Evolutionary conservation across 1,284 basidiomycete genomes (phyloP).

Genomic region (Cryptococcus maquisensis): DNA sequence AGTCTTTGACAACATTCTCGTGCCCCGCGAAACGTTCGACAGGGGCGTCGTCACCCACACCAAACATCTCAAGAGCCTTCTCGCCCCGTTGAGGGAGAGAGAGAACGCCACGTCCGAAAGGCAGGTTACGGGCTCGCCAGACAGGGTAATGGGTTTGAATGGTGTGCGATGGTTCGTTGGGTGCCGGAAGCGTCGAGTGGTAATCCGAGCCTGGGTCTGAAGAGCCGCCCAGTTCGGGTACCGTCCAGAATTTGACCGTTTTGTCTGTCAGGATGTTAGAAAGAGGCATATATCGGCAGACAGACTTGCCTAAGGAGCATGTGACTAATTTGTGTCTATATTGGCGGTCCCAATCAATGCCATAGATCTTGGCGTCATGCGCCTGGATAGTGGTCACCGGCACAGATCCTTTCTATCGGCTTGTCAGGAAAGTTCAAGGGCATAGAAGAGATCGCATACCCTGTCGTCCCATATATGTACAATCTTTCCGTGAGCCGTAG

Average conservation of each 20-base stretch:
- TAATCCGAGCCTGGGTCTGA: slow-evolving; percentile 17
- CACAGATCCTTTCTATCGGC: slow-evolving; percentile 73
- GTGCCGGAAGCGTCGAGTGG: slow-evolving; percentile 22
- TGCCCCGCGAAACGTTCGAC: slow-evolving; percentile 83
- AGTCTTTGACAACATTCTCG: slow-evolving; percentile 92
- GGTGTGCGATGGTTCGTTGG: slow-evolving; percentile 54
- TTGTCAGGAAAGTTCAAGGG: background rate
- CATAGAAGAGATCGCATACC: slow-evolving; percentile 3
- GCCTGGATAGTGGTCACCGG: slow-evolving; percentile 72
- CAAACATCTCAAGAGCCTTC: slow-evolving; percentile 80
- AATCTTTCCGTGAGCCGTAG: slow-evolving; percentile 77
- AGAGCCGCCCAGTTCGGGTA: slow-evolving; percentile 28
- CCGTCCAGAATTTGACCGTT: slow-evolving; percentile 81
- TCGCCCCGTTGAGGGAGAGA: slow-evolving; percentile 86
- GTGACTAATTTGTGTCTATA: slow-evolving; percentile 74
- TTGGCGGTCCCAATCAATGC: slow-evolving; percentile 86
- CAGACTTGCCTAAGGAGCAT: slow-evolving; percentile 61
- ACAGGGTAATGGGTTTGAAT: slow-evolving; percentile 83
- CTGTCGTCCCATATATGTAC: slow-evolving; percentile 52
- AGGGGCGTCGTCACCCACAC: slow-evolving; percentile 31
- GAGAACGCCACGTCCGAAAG: slow-evolving; percentile 86
- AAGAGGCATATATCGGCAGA: background rate
- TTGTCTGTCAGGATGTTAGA: slow-evolving; percentile 56
- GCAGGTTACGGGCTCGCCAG: slow-evolving; percentile 87
- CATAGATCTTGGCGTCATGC: slow-evolving; percentile 85